phyloP scores from a whole-genome alignment of 2,329 filamentous ascomycete genomes.

The Scorias spongiosa region DNA sequence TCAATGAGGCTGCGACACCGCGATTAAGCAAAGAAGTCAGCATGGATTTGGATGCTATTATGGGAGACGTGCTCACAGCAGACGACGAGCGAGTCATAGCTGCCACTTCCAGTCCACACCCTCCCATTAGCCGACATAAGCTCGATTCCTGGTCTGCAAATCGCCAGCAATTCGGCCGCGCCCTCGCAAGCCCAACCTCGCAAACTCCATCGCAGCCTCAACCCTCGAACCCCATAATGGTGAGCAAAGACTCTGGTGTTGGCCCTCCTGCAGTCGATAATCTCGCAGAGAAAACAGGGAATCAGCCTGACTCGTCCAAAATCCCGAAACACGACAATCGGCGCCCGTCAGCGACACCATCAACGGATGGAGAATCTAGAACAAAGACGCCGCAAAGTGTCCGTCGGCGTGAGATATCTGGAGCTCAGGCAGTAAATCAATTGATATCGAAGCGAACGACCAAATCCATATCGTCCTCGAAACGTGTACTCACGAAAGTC shows the following conservation, averaged over 20 bases:
- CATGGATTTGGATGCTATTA: conserved; percentile 18
- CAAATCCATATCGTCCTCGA: background rate
- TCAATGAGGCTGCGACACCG: conserved; percentile 11
- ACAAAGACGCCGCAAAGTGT: conserved; percentile 12
- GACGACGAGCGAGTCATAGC: conserved; percentile 22
- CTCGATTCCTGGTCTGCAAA: background rate
- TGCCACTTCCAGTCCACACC: conserved; percentile 9
- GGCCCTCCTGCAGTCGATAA: too few relatives aligned
- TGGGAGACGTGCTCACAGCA: conserved; percentile 19
- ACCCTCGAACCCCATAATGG: too few relatives aligned
- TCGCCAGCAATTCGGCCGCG: too few relatives aligned
- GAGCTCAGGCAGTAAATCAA: conserved; percentile 20
- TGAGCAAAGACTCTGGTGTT: too few relatives aligned
- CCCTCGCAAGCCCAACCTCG: too few relatives aligned
- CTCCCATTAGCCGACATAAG: conserved; percentile 9
- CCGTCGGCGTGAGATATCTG: conserved; percentile 20
- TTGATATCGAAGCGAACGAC: conserved; percentile 6
- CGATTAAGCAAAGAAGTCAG: conserved; percentile 14
- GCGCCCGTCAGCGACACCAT: conserved; percentile 6
- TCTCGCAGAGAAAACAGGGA: too few relatives aligned
- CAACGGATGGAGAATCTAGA: conserved; percentile 4
- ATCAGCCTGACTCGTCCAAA: too few relatives aligned
- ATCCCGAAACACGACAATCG: conserved; percentile 7
- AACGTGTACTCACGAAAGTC: background rate
- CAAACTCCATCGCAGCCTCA: too few relatives aligned